Conservation (phyloP, 441 rosid genomes). For the Adansonia gregorii region DNA sequence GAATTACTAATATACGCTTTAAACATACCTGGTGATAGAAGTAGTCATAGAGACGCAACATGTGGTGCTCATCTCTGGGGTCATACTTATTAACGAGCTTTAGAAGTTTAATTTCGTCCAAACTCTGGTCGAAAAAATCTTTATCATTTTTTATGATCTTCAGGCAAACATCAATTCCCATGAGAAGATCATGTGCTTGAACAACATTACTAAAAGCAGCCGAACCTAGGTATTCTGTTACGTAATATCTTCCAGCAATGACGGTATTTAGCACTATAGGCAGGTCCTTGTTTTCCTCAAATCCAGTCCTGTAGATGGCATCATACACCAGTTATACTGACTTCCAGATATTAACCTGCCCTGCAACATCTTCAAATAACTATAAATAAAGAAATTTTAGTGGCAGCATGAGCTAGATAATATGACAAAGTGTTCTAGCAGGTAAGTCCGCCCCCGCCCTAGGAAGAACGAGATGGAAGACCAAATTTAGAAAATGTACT, state of each 20-base stretch:
- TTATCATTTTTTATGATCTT: conserved; percentile 96
- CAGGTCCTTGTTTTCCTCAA: conserved; percentile 86
- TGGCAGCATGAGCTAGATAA: not conserved
- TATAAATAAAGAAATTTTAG: conserved; percentile 1
- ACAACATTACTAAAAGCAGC: conserved; percentile 95
- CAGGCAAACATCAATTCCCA: conserved; percentile 75
- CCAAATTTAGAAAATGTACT: not conserved
- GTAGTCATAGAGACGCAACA: conserved; percentile 90
- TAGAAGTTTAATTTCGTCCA: conserved; percentile 93
- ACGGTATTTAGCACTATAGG: conserved; percentile 72
- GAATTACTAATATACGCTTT: not conserved
- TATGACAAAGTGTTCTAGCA: not conserved
- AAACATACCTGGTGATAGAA: conserved; percentile 81
- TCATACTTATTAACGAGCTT: conserved; percentile 89
- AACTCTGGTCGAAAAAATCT: conserved; percentile 95
- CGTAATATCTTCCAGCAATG: conserved; percentile 88
- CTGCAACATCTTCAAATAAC: conserved; percentile 29
- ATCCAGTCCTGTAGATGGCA: conserved; percentile 80
- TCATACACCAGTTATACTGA: conserved; percentile 30
- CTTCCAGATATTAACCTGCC: conserved; percentile 28
- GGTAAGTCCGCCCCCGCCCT: not conserved
- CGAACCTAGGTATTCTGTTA: conserved; percentile 87
- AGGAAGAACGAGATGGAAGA: not conserved
- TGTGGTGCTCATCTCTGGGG: conserved; percentile 78
- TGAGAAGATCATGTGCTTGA: conserved; percentile 87